These are phyloP conservation scores for Podaxis sp. DNA, from an alignment of 768 basidiomycete genomes.

Conservation along the genomic window DNA sequence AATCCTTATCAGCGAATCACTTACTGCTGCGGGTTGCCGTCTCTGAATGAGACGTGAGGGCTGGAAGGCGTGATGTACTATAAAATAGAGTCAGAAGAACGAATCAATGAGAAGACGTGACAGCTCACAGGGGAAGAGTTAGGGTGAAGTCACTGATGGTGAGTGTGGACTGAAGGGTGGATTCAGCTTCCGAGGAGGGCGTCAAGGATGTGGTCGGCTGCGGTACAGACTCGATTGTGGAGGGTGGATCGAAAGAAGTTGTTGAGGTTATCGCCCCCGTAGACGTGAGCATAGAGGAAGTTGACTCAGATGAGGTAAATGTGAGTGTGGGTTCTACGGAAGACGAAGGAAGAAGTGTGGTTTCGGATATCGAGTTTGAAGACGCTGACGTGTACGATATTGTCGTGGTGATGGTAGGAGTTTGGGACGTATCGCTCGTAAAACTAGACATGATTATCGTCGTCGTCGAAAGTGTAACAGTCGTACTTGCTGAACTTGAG, in stretches of 20 bases:
- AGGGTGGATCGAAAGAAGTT: background rate
- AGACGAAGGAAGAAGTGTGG: background rate
- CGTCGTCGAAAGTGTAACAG: background rate
- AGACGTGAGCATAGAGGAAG: background rate
- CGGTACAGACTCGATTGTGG: background rate
- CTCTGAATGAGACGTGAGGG: background rate
- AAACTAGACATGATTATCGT: background rate
- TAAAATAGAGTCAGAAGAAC: background rate
- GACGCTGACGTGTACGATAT: background rate
- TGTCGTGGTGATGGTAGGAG: background rate
- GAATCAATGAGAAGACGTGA: background rate
- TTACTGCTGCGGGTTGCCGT: background rate
- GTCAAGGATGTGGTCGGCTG: background rate
- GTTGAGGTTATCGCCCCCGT: background rate
- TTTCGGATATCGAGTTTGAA: background rate
- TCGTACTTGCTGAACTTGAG: background rate
- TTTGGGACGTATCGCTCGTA: background rate
- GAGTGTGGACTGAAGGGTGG: background rate
- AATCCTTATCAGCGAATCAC: background rate
- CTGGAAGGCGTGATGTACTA: background rate
- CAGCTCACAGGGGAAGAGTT: background rate
- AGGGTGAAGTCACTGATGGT: background rate
- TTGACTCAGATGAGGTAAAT: slow-evolving; percentile 1
- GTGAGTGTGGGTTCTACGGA: background rate
- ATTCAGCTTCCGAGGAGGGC: background rate